Base-by-base conservation (phyloP, 73 alveolate species). In the Paraurostyla sp. region DNA sequence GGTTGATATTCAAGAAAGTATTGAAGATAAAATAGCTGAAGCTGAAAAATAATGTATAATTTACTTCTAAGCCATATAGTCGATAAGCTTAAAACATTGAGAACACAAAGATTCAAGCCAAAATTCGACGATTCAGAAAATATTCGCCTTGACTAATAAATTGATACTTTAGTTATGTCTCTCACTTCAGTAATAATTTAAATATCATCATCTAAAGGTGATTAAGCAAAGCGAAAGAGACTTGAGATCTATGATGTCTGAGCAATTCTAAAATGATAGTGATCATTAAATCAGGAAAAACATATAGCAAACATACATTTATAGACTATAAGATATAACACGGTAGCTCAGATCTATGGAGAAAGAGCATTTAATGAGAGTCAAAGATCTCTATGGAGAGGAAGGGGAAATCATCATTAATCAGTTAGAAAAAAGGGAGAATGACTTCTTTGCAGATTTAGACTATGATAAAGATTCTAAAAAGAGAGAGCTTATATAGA, bases 341-440 rank as follows among this genome's bases (percentile, higher is more conserved):
- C 4, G 30, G 13, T 20, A 78, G 41, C 62, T 78, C 0, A 78
- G 89, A 54, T 20, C 41, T 35, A 50, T 36, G 4, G 89, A 78
- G 40, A 49, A 59, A 54, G 78, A 78, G 78, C 35, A 78, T 35
- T 52, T 78, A 27, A 46, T 78, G 62, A 49, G 69, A 51, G 49
- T 78, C 0, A 43, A 78, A 43, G 89, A 78, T 7, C 58, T 78
- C 6, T 52, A 78, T 54, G 89, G 89, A 7, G 89, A 78, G 20
- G 89, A 50, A 40, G 82, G 82, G 13, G 82, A 65, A 38, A 65
- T 65, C 6, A 65, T 65, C 1, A 3, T 65, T 11, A 65, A 22
- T 22, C 16, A 65, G 25, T 33, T 65, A 0, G 38, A 65, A 2
- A 65, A 65, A 65, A 38, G 58, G 15, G 82, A 65, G 38, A 2